Percentiles rank a stretch among this genome's conserved stretches.
Conservation (phyloP, 257 asterid species). For the Solanum etuberosum region DNA sequence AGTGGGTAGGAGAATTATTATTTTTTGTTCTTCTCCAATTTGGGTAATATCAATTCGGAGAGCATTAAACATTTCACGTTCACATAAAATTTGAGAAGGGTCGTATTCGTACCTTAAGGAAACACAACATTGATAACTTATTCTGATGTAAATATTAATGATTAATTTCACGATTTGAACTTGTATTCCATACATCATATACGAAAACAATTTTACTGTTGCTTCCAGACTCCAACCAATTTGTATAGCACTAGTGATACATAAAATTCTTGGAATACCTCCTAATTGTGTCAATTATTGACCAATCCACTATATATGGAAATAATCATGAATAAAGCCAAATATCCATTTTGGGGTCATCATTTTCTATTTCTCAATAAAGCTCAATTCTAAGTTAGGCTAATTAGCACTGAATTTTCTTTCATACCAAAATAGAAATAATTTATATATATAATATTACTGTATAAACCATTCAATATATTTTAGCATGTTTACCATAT, state of each 20-base stretch:
- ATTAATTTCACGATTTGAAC: background rate
- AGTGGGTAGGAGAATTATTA: background rate
- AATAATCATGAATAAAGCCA: background rate
- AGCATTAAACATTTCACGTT: background rate
- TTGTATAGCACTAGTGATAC: background rate
- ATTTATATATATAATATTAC: background rate
- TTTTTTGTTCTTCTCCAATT: background rate
- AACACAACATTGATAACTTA: rapidly evolving
- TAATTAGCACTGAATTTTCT: background rate
- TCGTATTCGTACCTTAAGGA: rapidly evolving
- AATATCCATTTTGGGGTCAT: background rate
- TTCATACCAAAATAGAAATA: background rate
- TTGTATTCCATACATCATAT: background rate
- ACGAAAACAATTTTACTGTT: background rate
- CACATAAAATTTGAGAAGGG: background rate
- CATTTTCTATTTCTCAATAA: background rate
- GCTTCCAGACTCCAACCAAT: background rate
- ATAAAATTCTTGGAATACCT: background rate
- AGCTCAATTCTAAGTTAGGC: background rate
- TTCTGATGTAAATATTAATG: background rate
- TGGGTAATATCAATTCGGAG: background rate
- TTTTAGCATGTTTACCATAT: background rate
- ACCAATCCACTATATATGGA: background rate
- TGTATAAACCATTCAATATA: background rate
- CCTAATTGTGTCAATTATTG: background rate